Evolutionary conservation across 345 rosid genomes (phyloP), one percentile per base, ranked within the genome.

Genomic region (Anacardium occidentale): DNA sequence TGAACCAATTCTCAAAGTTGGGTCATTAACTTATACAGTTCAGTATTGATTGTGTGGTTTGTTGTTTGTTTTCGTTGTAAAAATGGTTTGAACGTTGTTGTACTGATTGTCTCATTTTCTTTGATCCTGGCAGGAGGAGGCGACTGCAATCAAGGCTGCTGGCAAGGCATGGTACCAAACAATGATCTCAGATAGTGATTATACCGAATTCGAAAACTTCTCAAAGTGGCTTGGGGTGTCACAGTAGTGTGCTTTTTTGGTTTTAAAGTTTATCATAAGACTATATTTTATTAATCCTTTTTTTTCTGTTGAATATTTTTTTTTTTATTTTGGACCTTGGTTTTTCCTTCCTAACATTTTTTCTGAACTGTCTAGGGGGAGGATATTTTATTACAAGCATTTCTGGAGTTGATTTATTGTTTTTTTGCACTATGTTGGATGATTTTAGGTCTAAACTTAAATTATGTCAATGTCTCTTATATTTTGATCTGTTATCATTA

Each of bases 121-220:
- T 74, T 64, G 22, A 50, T 45, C 53, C 32, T 61, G 24, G 1
- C 76, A 95, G 99, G 99, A 95, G 90, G 97, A 92, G 70, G 91
- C 92, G 8, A 62, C 81, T 32, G 89, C 93, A 0, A 73, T 88
- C 60, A 91, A 70, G 85, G 84, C 92, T 11, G 98, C 98, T 2
- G 98, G 99, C 4, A 92, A 92, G 81, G 92, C 98, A 4, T 95
- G 98, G 98, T 92, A 90, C 72, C 74, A 86, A 68, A 92, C 98
- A 0, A 95, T 95, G 99, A 89, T 92, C 22, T 92, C 98, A 0
- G 99, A 95, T 82, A 82, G 91, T 50, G 99, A 95, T 65, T 95
- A 89, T 85, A 88, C 97, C 0, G 95, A 84, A 69, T 92, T 92
- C 7, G 97, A 92, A 57, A 86, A 81, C 81, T 92, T 92, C 92